Evolutionary conservation across 768 basidiomycete species (phyloP).

Genomic region (Dacryopinax primogenitus): DNA sequence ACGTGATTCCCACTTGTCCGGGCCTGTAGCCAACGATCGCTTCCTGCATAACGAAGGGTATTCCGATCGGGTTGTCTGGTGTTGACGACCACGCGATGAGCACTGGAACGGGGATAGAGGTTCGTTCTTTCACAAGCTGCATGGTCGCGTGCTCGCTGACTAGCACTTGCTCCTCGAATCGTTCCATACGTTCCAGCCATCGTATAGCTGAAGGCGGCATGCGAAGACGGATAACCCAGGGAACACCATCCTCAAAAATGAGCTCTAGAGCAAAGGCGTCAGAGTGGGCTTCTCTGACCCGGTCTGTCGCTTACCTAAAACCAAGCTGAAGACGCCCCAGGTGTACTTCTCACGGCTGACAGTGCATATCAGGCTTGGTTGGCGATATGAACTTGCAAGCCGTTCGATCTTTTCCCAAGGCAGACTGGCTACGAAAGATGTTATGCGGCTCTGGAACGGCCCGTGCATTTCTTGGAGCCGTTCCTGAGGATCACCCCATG

Average conservation of each 20-base stretch:
- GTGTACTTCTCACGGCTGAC: neutral
- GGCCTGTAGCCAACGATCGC: neutral
- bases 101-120: neutral
- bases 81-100: neutral
- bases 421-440: neutral
- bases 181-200: neutral
- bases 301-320: neutral
- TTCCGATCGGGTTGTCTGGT: neutral
- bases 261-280: neutral
- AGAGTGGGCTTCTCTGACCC: neutral
- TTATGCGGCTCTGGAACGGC: neutral
- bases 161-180: neutral
- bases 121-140: neutral
- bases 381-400: neutral
- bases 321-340: neutral
- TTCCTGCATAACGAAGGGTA: neutral
- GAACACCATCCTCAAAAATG: neutral
- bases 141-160: neutral
- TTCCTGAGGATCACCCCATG: neutral
- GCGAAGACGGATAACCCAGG: neutral
- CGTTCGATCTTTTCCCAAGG: neutral
- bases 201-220: neutral
- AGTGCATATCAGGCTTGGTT: neutral
- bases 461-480: neutral
- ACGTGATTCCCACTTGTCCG: neutral